Conservation (phyloP, 169 alveolate genomes). For the Eimeria brunetti region DNA sequence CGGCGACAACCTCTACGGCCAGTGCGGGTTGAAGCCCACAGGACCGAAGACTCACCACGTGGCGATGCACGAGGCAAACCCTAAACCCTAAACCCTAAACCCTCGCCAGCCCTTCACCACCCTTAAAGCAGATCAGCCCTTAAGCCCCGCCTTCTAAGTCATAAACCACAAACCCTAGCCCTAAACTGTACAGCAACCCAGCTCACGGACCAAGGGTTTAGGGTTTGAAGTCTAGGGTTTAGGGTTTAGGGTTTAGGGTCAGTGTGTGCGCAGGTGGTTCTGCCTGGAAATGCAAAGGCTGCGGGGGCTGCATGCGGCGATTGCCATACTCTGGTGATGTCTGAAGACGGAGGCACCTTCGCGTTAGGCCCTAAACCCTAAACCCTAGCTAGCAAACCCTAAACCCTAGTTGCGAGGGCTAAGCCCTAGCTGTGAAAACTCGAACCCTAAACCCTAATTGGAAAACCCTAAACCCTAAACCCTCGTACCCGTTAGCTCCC, state of each 20-base stretch:
- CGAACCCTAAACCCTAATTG: neutral
- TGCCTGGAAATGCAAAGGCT: conserved; percentile 14
- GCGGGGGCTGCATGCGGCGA: conserved; percentile 53
- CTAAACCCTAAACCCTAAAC: conserved; percentile 6
- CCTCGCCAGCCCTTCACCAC: neutral
- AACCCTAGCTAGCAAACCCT: neutral
- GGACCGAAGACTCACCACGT: conserved; percentile 42
- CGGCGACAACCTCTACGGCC: conserved; percentile 55
- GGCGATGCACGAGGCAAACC: conserved; percentile 9
- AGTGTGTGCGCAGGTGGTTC: neutral
- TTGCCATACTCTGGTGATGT: conserved; percentile 5
- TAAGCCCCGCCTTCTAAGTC: neutral
- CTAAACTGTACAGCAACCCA: neutral
- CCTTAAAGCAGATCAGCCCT: neutral
- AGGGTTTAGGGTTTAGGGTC: no score
- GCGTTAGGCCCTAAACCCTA: conserved; percentile 10
- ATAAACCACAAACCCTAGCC: neutral
- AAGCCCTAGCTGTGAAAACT: neutral
- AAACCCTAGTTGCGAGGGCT: neutral
- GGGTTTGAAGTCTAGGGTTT: neutral
- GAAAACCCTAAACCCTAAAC: neutral
- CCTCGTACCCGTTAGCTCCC: neutral
- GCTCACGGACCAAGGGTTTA: neutral
- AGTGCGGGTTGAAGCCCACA: conserved; percentile 73
- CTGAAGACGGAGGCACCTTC: conserved; percentile 7